Evolutionary conservation across 306 rosid genomes (phyloP).

Genomic region (Elaeagnus macrophylla): DNA sequence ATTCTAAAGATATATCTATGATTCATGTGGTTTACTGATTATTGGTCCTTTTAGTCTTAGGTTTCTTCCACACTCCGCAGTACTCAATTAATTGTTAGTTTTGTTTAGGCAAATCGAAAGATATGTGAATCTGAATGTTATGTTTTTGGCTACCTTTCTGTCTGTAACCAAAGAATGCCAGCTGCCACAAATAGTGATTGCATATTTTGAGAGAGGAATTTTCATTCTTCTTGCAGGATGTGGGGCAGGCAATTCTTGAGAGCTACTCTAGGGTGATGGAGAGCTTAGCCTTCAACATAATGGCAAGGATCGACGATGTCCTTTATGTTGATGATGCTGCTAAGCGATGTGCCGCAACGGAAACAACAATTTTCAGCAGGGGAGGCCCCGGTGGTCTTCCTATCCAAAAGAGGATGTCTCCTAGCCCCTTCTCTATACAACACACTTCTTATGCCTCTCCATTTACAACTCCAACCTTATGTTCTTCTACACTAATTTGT

Average conservation of each 20-base stretch:
- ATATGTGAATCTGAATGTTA: too few species aligned
- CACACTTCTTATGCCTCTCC: constrained; percentile 79
- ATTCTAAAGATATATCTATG: background rate
- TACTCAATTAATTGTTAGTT: too few species aligned
- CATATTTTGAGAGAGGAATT: background rate
- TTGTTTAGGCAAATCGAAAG: too few species aligned
- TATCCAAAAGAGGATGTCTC: constrained; percentile 78
- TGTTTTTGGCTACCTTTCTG: too few species aligned
- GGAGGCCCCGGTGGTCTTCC: constrained; percentile 76
- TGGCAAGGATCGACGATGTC: constrained; percentile 90
- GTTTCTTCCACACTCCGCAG: too few species aligned
- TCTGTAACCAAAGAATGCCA: too few species aligned
- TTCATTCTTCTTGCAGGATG: constrained; percentile 56
- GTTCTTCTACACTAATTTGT: constrained; percentile 58
- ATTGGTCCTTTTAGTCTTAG: too few species aligned
- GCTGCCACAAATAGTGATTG: too few species aligned
- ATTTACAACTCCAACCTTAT: constrained; percentile 68
- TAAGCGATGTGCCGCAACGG: constrained; percentile 59
- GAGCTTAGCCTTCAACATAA: constrained; percentile 90
- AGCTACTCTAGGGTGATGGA: constrained; percentile 97
- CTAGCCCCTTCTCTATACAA: constrained; percentile 85
- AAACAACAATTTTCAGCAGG: constrained; percentile 55
- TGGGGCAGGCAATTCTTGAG: constrained; percentile 92
- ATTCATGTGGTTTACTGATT: background rate
- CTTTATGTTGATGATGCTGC: constrained; percentile 71